These are phyloP conservation scores for Candida ulmi DNA, from an alignment of 805 yeast species.

Conservation along the genomic window DNA sequence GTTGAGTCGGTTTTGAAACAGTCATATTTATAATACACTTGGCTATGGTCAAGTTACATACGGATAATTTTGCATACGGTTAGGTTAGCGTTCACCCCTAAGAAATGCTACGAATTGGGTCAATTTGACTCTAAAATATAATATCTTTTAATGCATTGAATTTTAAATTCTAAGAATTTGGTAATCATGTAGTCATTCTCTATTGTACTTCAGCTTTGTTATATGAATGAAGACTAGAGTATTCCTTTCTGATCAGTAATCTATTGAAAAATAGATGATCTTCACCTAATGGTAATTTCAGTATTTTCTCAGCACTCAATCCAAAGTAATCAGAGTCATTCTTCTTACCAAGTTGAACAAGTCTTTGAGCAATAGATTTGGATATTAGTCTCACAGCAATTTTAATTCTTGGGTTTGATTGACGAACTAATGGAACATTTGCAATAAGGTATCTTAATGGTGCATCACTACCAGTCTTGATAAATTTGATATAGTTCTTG, in stretches of 20 bases:
- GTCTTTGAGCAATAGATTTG: constrained; percentile 32
- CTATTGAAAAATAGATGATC: constrained; percentile 7
- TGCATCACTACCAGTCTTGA: constrained; percentile 18
- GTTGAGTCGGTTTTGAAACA: constrained; percentile 26
- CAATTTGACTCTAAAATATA: no score
- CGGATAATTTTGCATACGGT: no score
- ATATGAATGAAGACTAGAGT: neutral
- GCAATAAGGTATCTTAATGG: constrained; percentile 36
- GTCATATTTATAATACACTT: no score
- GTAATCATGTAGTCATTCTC: no score
- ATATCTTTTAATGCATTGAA: no score
- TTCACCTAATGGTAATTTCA: constrained; percentile 38
- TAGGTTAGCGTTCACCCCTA: no score
- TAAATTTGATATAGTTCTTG: constrained; percentile 39
- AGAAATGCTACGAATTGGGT: no score
- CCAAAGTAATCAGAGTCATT: constrained; percentile 12
- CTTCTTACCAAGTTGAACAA: constrained; percentile 9
- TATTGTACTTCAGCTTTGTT: neutral
- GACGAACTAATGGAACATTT: constrained; percentile 38
- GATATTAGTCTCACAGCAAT: constrained; percentile 52
- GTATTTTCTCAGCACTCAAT: constrained; percentile 28
- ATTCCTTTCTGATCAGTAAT: neutral
- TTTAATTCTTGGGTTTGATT: constrained; percentile 30
- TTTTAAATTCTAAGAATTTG: no score
- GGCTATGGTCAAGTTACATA: no score